These are phyloP conservation scores for Saccharomycopsis javanensis DNA, from an alignment of 805 yeast species.

Conservation along the genomic window DNA sequence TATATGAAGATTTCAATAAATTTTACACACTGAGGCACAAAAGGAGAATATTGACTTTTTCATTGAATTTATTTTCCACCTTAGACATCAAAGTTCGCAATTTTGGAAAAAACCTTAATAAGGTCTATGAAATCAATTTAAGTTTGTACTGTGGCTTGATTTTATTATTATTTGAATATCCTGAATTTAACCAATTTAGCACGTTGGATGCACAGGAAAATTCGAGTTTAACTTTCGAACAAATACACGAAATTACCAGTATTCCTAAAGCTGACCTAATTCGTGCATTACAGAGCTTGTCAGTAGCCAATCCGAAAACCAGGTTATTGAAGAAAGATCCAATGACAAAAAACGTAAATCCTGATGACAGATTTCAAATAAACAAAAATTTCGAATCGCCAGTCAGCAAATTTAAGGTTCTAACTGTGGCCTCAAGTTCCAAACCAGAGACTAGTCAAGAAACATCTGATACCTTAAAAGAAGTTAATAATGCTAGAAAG, in stretches of 20 bases:
- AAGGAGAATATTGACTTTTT: constrained; percentile 65
- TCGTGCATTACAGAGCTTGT: constrained; percentile 72
- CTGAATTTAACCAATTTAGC: constrained; percentile 23
- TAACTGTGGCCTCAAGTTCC: constrained; percentile 45
- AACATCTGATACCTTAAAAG: constrained; percentile 38
- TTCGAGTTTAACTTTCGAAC: constrained; percentile 40
- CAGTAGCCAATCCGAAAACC: constrained; percentile 66
- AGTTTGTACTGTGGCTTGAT: constrained; percentile 76
- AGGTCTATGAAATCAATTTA: constrained; percentile 64
- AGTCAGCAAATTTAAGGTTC: constrained; percentile 59
- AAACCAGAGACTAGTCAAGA: constrained; percentile 47
- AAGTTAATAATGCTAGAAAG: constrained; percentile 52
- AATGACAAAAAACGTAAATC: constrained; percentile 58
- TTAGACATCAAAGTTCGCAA: background rate
- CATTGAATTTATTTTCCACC: constrained; percentile 43
- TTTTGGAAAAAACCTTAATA: background rate
- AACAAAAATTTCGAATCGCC: constrained; percentile 64
- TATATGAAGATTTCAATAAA: constrained; percentile 38
- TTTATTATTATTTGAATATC: constrained; percentile 60
- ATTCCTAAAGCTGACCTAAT: constrained; percentile 67
- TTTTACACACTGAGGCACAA: constrained; percentile 43
- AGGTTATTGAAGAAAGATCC: constrained; percentile 69
- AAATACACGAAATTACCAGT: constrained; percentile 54
- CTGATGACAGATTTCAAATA: constrained; percentile 53
- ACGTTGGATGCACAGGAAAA: background rate